phyloP scores from a whole-genome alignment of 306 rosid species.

The Trifolium pratense region DNA sequence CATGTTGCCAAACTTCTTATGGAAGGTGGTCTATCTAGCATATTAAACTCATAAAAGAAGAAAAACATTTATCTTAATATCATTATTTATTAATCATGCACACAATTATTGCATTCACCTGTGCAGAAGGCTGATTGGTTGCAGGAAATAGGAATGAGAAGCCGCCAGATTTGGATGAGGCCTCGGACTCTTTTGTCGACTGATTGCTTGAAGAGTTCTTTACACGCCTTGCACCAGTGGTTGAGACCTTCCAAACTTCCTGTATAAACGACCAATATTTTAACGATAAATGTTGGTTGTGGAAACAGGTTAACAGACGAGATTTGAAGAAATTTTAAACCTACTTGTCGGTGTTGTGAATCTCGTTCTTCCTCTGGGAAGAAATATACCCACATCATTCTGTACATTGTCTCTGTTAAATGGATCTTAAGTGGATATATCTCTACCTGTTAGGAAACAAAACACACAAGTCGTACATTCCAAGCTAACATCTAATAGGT shows the following conservation, averaged over 20 bases:
- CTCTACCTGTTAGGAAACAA: constrained; percentile 69
- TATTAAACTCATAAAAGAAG: constrained; percentile 17
- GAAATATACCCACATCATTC: constrained; percentile 97
- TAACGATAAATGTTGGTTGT: constrained; percentile 32
- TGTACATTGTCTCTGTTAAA: constrained; percentile 89
- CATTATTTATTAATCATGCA: constrained; percentile 21
- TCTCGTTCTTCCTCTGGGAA: constrained; percentile 88
- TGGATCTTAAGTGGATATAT: constrained; percentile 96
- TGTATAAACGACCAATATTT: constrained; percentile 46
- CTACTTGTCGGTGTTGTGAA: constrained; percentile 89
- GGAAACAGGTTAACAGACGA: constrained; percentile 8
- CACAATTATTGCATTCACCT: neutral
- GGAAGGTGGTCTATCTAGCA: constrained; percentile 10
- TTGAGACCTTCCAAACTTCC: constrained; percentile 99
- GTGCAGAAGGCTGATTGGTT: constrained; percentile 48
- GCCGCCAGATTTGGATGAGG: constrained; percentile 57
- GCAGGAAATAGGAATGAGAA: constrained; percentile 48
- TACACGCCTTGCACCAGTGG: constrained; percentile 85
- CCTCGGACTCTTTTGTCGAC: constrained; percentile 63
- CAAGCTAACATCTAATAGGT: constrained; percentile 33
- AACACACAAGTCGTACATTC: constrained; percentile 21
- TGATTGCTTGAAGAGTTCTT: constrained; percentile 64
- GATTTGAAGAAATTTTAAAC: constrained; percentile 41
- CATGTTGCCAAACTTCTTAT: constrained; percentile 39
- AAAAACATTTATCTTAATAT: constrained; percentile 24